Evolutionary conservation across 176 grass and related monocot genomes (phyloP), one percentile per base, ranked within the genome.

Genomic region (bread wheat (Triticum aestivum)): DNA sequence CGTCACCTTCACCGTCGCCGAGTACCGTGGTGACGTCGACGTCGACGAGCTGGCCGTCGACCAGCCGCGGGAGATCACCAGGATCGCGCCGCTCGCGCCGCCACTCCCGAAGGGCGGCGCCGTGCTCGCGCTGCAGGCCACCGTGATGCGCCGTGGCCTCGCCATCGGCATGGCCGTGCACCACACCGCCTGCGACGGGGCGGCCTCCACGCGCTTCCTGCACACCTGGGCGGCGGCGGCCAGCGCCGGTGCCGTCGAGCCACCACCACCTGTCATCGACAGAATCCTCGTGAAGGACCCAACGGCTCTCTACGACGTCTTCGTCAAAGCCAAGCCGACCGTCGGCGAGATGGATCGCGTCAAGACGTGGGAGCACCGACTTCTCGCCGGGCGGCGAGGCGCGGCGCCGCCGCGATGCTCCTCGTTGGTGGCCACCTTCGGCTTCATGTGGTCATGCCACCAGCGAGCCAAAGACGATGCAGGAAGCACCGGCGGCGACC

Each of bases 361-460:
- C 6, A 38, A 38, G 37, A 38, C 6, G 37, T 38, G 37, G 37
- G 37, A 38, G 37, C 6, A 38, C 37, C 37, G 6, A 38, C 6
- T 38, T 62, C 17, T 90, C 21, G 77, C 85, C 2, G 41, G 0
- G 41, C 41, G 41, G 9, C 83, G 54, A 11, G 32, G 69, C 68
- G 27, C 42, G 0, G 5, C 24, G n/a, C 64, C 90, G 23, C 68
- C 87, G 8, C 88, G 45, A 47, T 92, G 87, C 86, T 90, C 90
- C 1, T 83, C 93, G 18, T 41, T 92, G 17, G 88, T 92, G 0
- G 79, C 85, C 37, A 23, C 86, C 1, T 88, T 83, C 65, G 85
- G 82, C 38, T 75, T 83, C 61, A 37, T 84, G n/a, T 92, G 90
- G 88, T 70, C 63, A 2, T 68, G 88, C 82, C 79, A 86, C 66